Evolutionary conservation across 2,329 filamentous ascomycete genomes (phyloP), one percentile per base, ranked within the genome.

Genomic region (Trichoderma lentiforme): DNA sequence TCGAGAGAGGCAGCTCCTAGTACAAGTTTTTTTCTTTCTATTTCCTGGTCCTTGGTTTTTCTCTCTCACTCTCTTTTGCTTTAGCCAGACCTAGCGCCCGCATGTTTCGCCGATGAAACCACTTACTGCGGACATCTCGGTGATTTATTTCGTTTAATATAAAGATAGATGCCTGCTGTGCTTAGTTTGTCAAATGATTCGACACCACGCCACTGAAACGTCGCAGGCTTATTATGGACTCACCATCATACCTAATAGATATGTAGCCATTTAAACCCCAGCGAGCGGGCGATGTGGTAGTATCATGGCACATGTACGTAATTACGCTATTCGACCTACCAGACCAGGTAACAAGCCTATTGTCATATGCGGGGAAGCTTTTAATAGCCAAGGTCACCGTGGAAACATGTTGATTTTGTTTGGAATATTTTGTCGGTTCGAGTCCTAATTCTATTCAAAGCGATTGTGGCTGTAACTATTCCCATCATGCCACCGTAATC

Each of bases 1-100:
- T 69, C 65, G 5, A 69, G 65, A 69, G 56, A 61, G 53, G 64
- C 64, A 67, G 64, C 53, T 67, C 39, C 39, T 58, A 18, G 26
- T 8, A 26, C 7, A 3, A 15, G 2, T 12, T 14, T 5, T 57
- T 21, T 14, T 15, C 5, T 36, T 36, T 14, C 34, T 2, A 15
- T 15, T 51, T 47, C 12, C 32, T 28, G 28, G 26, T 47, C 15
- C 18, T 47, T 47, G 21, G 34, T 36, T 36, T 36, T 36, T 32
- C 14, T 34, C 12, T 34, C 21, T 21, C 21, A 21, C 21, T 34
- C 14, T 34, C 32, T 36, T 36, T 36, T 36, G 15, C 14, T 36
- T 36, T 36, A 26, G 39, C 28, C 28, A 65, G 43, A 64, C n/a
- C 30, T 32, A 47, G 18, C 39, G 39, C 39, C 30, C 43, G 43